Percentiles rank a stretch among this genome's conserved stretches.
Conservation (phyloP, 2,329 filamentous ascomycete species). For the Graphilbum sp. region DNA sequence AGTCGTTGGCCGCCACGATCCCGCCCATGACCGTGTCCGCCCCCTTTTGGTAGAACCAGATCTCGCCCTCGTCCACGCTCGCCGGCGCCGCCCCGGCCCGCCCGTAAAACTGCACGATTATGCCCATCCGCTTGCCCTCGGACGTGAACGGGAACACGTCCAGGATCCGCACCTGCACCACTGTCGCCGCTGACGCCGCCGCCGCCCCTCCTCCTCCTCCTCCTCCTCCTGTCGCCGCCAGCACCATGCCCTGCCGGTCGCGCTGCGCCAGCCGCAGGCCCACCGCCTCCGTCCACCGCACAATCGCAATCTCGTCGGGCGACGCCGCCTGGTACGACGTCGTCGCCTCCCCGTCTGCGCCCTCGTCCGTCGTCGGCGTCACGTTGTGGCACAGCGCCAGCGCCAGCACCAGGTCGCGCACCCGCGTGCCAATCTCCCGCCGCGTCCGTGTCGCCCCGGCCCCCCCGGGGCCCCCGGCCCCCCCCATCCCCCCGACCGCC, state of each 20-base stretch:
- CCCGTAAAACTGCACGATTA: constrained; percentile 71
- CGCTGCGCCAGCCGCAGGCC: constrained; percentile 72
- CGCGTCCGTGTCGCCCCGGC: constrained; percentile 62
- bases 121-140: constrained; percentile 95
- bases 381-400: constrained; percentile 94
- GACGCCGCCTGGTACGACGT: constrained; percentile 94
- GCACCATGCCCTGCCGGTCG: constrained; percentile 70
- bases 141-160: constrained; percentile 97
- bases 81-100: constrained; percentile 30
- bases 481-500: neutral
- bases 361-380: constrained; percentile 72
- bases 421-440: constrained; percentile 82
- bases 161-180: constrained; percentile 75
- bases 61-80: constrained; percentile 49
- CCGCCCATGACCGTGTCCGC: constrained; percentile 96
- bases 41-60: constrained; percentile 98
- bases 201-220: constrained; percentile 25
- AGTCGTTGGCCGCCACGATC: constrained; percentile 91
- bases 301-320: constrained; percentile 95
- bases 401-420: constrained; percentile 83
- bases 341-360: constrained; percentile 53
- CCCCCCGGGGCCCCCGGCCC: constrained; percentile 27
- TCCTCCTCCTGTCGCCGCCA: constrained; percentile 39
- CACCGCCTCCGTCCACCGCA: constrained; percentile 86
- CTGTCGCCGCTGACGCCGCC: too few relatives aligned